Evolutionary conservation across 306 rosid genomes (phyloP).

Genomic region (Dryas alaskensis): DNA sequence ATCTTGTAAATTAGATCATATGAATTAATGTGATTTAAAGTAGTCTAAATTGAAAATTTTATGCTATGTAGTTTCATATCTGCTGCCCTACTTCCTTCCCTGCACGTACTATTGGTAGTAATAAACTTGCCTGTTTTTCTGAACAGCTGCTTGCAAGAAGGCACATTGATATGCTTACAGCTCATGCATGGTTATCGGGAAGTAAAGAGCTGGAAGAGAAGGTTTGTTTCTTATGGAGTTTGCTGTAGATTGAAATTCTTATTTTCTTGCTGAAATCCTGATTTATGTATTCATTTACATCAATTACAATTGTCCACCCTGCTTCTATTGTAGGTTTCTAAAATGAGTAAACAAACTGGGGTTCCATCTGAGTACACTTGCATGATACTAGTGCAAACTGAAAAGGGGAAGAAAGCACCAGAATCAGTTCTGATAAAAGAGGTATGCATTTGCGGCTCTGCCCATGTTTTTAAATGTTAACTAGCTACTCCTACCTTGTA

Average conservation of each 20-base stretch:
- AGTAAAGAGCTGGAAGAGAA: conserved; percentile 74
- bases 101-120: not conserved
- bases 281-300: not conserved
- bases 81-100: not conserved
- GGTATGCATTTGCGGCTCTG: conserved; percentile 42
- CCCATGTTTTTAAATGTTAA: not conserved
- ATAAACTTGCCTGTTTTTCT: not conserved
- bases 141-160: conserved; percentile 78
- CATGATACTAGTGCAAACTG: conserved; percentile 41
- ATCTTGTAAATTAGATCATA: not conserved
- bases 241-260: not conserved
- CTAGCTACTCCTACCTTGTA: not conserved
- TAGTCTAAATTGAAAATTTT: not conserved
- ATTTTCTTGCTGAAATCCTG: not conserved
- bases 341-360: conserved; percentile 71
- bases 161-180: conserved; percentile 68
- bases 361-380: conserved; percentile 75
- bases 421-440: conserved; percentile 39
- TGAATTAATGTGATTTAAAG: not conserved
- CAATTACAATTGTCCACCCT: conserved; percentile 19
- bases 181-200: conserved; percentile 73
- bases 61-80: not conserved
- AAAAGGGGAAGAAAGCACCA: conserved; percentile 50
- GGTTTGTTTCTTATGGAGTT: conserved; percentile 45
- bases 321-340: conserved; percentile 47